Evolutionary conservation across 2,329 filamentous ascomycete species (phyloP), one percentile per base, ranked within the genome.

Genomic region (Microdochium nivale): DNA sequence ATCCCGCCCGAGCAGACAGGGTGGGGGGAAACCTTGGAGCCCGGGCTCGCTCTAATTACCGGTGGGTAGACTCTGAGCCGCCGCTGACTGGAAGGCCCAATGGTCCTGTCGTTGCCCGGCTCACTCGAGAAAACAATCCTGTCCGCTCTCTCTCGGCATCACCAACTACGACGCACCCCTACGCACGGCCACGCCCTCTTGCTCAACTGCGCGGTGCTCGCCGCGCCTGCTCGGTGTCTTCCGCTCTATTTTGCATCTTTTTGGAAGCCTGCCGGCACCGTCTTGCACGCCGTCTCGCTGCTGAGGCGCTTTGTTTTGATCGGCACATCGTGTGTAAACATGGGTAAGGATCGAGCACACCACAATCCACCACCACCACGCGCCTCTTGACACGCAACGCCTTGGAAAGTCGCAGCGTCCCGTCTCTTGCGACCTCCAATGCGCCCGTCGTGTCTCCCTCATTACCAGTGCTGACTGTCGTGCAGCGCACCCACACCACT

Each of bases 401-500:
- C 35, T 9, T 19, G 14, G 10, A 11, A 40, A 5, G 10, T n/a
- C 9, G 35, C 35, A 7, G 35, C 14, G 14, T 33, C 30, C n/a
- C n/a, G n/a, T n/a, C n/a, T n/a, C n/a, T n/a, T n/a, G n/a, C n/a
- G n/a, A n/a, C n/a, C n/a, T n/a, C n/a, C n/a, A n/a, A n/a, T n/a
- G n/a, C n/a, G n/a, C n/a, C n/a, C n/a, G n/a, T n/a, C n/a, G n/a
- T n/a, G n/a, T n/a, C n/a, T n/a, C n/a, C n/a, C n/a, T n/a, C n/a
- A n/a, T n/a, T n/a, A n/a, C n/a, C n/a, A n/a, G n/a, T n/a, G n/a
- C n/a, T n/a, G n/a, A n/a, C n/a, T n/a, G n/a, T n/a, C n/a, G n/a
- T n/a, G n/a, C n/a, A n/a, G n/a, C 64, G 53, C 59, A 62, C 54
- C 68, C 70, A 65, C 64, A 61, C 50, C 64, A 57, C 54, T 59